Percentiles rank a stretch among this genome's conserved stretches.
Evolutionary conservation across 106 monocot genomes (phyloP).

Genomic region (Dendrobium catenatum): DNA sequence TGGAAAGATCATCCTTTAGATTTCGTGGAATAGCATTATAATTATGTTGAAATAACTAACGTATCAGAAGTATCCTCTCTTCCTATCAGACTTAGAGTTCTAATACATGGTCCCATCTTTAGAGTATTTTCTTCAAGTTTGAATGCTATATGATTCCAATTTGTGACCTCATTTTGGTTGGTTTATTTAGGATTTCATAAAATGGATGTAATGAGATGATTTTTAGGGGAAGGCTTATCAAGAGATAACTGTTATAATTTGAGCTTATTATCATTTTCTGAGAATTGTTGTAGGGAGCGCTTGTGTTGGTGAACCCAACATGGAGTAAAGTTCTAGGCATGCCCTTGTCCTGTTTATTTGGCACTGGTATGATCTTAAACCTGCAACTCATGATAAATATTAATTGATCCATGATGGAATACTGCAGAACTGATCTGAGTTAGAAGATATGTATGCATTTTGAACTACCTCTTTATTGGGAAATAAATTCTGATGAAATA

Average conservation of each 20-base stretch:
- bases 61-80: not conserved
- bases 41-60: not conserved
- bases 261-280: not conserved
- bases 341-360: conserved; percentile 8
- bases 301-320: conserved; percentile 17
- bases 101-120: not conserved
- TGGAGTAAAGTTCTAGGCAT: conserved; percentile 8
- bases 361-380: conserved; percentile 20
- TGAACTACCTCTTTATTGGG: not conserved
- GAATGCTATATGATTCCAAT: not conserved
- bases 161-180: not conserved
- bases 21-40: not conserved
- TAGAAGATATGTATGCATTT: not conserved
- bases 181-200: not conserved
- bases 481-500: not conserved
- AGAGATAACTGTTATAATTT: conserved; percentile 1
- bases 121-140: not conserved
- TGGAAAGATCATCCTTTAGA: conserved; percentile 2
- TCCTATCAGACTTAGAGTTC: not conserved
- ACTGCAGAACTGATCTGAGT: conserved; percentile 4
- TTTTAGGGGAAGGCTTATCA: not conserved
- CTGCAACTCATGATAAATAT: not conserved
- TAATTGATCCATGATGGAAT: not conserved
- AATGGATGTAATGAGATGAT: not conserved
- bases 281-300: conserved; percentile 20